Conservation (phyloP, 805 yeast species). For the Teunomyces funiuensis region DNA sequence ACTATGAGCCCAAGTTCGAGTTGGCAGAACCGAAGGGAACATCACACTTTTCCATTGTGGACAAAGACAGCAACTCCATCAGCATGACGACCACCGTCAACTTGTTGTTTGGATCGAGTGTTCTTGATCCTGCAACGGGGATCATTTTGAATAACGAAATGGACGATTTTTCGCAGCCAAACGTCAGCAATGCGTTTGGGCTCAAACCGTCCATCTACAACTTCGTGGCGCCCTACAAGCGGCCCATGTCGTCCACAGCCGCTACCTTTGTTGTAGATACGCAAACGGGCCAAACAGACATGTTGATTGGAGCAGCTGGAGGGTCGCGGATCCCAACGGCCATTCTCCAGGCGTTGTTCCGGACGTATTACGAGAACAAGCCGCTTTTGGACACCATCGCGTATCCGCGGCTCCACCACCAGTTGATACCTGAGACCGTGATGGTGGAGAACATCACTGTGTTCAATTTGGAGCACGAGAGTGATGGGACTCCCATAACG, state of each 20-base stretch:
- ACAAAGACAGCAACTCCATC: conserved; percentile 72
- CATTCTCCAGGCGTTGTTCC: conserved; percentile 74
- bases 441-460: conserved; percentile 57
- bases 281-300: conserved; percentile 42
- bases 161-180: conserved; percentile 89
- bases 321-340: conserved; percentile 86
- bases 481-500: conserved; percentile 26
- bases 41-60: conserved; percentile 80
- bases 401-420: conserved; percentile 86
- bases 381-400: conserved; percentile 68
- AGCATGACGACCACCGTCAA: conserved; percentile 88
- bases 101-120: conserved; percentile 75
- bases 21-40: conserved; percentile 87
- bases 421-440: conserved; percentile 69
- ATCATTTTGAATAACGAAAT: conserved; percentile 82
- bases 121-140: conserved; percentile 82
- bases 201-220: conserved; percentile 80
- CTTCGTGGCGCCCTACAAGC: conserved; percentile 67
- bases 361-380: conserved; percentile 58
- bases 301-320: conserved; percentile 90
- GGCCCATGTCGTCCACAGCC: conserved; percentile 83
- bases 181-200: conserved; percentile 70
- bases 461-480: conserved; percentile 29
- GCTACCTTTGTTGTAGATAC: conserved; percentile 64
- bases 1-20: conserved; percentile 78